phyloP scores from a whole-genome alignment of 257 asterid genomes.

The Scutellaria galericulata region DNA sequence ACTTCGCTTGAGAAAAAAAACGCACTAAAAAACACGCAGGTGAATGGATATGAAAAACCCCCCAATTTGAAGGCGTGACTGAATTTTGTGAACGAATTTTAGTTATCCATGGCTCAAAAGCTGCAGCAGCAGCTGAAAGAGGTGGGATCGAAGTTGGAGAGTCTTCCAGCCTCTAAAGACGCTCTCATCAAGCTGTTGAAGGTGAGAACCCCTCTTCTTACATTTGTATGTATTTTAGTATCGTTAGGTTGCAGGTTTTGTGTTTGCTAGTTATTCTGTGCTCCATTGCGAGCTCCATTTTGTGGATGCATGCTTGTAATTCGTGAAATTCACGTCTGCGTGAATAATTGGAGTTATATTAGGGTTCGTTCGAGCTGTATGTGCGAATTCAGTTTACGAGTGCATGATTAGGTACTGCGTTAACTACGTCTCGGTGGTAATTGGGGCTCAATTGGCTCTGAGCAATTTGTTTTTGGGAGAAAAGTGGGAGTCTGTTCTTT shows the following conservation, averaged over 20 bases:
- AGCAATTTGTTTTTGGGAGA: background rate
- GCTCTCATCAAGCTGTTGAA: conserved; percentile 73
- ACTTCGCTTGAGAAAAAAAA: too few species aligned
- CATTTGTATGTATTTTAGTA: conserved; percentile 1
- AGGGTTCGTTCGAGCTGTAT: conserved; percentile 36
- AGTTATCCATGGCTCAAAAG: conserved; percentile 59
- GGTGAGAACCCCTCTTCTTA: conserved; percentile 41
- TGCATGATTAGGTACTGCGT: conserved; percentile 24
- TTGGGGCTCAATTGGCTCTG: conserved; percentile 6
- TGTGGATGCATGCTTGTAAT: conserved; percentile 35
- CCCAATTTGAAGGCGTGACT: conserved; percentile 22
- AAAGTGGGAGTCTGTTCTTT: background rate
- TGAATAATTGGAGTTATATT: conserved; percentile 28
- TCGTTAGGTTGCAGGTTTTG: background rate
- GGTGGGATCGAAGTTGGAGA: conserved; percentile 72
- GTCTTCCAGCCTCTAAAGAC: conserved; percentile 70
- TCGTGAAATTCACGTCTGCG: conserved; percentile 28
- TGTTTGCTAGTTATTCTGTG: conserved; percentile 12
- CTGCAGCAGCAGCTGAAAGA: conserved; percentile 74
- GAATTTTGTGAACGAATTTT: conserved; percentile 18
- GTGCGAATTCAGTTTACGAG: conserved; percentile 9
- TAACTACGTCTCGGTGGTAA: conserved; percentile 13
- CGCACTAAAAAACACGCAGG: conserved; percentile 34
- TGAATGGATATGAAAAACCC: conserved; percentile 30
- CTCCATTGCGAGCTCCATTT: conserved; percentile 16